phyloP scores from a whole-genome alignment of 2,329 filamentous ascomycete species.

The Cercospora zeina region DNA sequence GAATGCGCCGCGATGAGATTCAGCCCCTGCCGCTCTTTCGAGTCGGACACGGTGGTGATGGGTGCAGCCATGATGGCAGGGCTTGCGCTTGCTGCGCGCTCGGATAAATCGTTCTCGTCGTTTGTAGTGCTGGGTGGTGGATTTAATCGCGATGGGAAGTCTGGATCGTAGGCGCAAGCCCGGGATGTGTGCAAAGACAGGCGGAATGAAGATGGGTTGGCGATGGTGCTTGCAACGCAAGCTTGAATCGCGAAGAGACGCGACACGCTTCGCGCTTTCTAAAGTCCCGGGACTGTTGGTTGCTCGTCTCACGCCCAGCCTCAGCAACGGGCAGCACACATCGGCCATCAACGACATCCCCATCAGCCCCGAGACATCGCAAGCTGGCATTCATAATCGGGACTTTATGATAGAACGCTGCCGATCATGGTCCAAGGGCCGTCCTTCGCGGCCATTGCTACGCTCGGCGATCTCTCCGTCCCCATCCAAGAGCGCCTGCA shows the following conservation, averaged over 20 bases:
- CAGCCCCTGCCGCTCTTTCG: constrained; percentile 90
- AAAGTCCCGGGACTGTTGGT: constrained; percentile 3
- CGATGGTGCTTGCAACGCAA: not conserved
- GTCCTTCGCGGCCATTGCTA: constrained; percentile 25
- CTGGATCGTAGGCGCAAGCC: not conserved
- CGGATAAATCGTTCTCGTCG: not conserved
- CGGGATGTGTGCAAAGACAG: not conserved
- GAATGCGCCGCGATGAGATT: constrained; percentile 98
- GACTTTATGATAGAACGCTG: not conserved
- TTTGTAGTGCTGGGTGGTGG: not conserved
- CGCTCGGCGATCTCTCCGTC: constrained; percentile 26
- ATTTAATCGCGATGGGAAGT: not conserved
- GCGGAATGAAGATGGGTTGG: not conserved
- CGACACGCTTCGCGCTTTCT: not conserved
- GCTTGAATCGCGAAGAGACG: constrained; percentile 9
- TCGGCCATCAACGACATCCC: not conserved
- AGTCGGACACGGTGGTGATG: constrained; percentile 86
- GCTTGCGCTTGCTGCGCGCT: constrained; percentile 16
- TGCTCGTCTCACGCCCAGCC: not conserved
- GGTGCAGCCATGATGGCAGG: constrained; percentile 33
- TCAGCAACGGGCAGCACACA: not conserved
- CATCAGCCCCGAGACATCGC: not conserved
- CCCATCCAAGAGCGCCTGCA: constrained; percentile 51
- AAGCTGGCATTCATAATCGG: not conserved
- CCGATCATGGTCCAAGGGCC: constrained; percentile 27